Evolutionary conservation across 176 grass and related monocot genomes (phyloP), one percentile per base, ranked within the genome.

Genomic region (Oryza coarctata): DNA sequence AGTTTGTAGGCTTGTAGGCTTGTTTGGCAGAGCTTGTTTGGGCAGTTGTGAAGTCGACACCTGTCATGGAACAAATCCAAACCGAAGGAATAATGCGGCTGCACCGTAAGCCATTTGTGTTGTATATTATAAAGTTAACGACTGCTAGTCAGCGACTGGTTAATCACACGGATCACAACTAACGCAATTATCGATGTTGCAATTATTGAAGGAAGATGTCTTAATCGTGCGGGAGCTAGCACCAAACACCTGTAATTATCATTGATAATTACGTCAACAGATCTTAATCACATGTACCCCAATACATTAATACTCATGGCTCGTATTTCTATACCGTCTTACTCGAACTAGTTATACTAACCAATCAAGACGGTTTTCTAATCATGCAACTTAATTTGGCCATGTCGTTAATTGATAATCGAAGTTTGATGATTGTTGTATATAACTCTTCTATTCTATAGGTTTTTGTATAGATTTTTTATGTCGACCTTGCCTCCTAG

Each of bases 131-230:
- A 41, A 44, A 33, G 31, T 2, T 5, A 25, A 23, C 36, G 73
- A 68, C 68, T 68, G 78, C 2, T 23, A 73, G 73, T 90, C 83
- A 82, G 78, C 74, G 67, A 38, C 66, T 78, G 83, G 18, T 78
- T 82, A 78, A 34, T 72, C 58, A 13, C 66, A 5, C 14, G 8
- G 81, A 86, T 82, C 68, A 40, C 35, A 78, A 14, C 79, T 13
- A 77, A 72, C 23, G 9, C 73, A 62, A 66, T 77, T 20, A 85
- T 85, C 72, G 35, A 85, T 65, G 65, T 47, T 11, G 73, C 73
- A 85, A 85, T 78, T 78, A 71, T 63, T 85, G 65, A 41, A 11
- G 1, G 3, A 12, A 90, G 88, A 90, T 90, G 74, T 84, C 75
- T 27, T 79, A 86, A 79, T 90, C 73, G 68, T 63, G 88, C 31